Base-by-base conservation (phyloP, 108 stramenopile species). In the Stephanodiscus minutulus region DNA sequence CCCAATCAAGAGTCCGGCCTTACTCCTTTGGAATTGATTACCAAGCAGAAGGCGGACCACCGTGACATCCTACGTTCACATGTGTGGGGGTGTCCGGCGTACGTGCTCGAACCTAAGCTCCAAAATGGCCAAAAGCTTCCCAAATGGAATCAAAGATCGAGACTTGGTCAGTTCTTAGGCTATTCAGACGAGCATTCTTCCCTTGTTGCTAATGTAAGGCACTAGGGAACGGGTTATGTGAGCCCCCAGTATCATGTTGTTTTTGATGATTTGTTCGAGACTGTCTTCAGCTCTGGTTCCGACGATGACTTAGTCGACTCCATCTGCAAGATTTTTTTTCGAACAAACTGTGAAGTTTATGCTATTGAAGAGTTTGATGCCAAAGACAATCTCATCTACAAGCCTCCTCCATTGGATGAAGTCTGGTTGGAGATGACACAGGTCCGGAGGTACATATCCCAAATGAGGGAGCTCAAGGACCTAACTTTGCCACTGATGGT, bases 31-130 rank as follows among this genome's bases (percentile, higher is more conserved):
- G 73, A 74, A 74, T 12, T 72, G 31, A 12, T 70, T 7, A 64
- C 64, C 5, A 59, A 44, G 18, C 2, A 9, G 17, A 64, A 65
- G 31, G 53, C 68, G 0, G 55, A 76, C 28, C 63, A 70, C 21
- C 25, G 52, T 13, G 75, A 73, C 21, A 54, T 83, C 0, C n/a
- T 39, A 20, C 57, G 64, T 3, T 37, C 29, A 1, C 66, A 75
- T 61, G 66, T 68, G 27, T 75, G 74, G 74, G 74, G 74, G 0
- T 75, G 74, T 50, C 77, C 77, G 7, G 36, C 27, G 8, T 62
- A 41, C 50, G 74, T 75, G 5, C 41, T 75, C 1, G 66, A 75
- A 9, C 48, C 74, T 8, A 41, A 11, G 5, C 18, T 73, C 5
- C 72, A 73, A 36, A 36, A 67, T 37, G 66, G 37, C 3, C 35